Base-by-base conservation (phyloP, 129 eudicot genomes). In the Helichrysum umbraculigerum region DNA sequence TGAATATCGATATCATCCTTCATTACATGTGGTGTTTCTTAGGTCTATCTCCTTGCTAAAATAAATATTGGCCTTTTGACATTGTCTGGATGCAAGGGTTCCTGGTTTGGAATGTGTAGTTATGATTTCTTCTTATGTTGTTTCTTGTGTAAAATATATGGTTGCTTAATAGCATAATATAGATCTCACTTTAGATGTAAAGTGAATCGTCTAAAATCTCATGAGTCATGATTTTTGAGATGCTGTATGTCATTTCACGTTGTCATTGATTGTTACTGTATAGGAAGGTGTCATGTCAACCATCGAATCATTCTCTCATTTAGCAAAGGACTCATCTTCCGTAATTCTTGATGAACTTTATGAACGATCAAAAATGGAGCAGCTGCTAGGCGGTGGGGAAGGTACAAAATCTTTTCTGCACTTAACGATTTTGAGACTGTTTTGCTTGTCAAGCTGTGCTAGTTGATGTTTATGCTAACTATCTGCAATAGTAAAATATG, bases 251-350 rank as follows among this genome's bases (percentile, higher is more conserved):
- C 11, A 52, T 28, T 73, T 47, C 22, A 25, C 41, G 16, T 78
- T 68, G 60, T 51, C 72, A 64, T 75, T 78, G 25, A 51, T 81
- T 50, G 25, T 76, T 71, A 65, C 78, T 47, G 25, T 79, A 72
- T 91, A 93, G 98, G 91, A 91, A 54, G 93, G 96, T n/a, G 58
- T 88, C 52, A 66, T 21, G n/a, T 77, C 79, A 76, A 88, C 93
- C 16, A 82, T 84, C 34, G 83, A 85, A 51, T 88, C 98, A 42
- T 85, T 81, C 82, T 83, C 97, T 79, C 87, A 87, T 78, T 76
- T 86, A 58, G 81, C 86, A 19, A 74, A 71, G 72, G 88, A 71
- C 76, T 84, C 84, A 1, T 78, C 70, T 80, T 80, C 73, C 30
- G 25, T 67, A 47, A 73, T 71, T 42, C 66, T 81, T 50, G 80